Evolutionary conservation across 148 eudicot genomes (phyloP).

Genomic region (Silene uniflora): DNA sequence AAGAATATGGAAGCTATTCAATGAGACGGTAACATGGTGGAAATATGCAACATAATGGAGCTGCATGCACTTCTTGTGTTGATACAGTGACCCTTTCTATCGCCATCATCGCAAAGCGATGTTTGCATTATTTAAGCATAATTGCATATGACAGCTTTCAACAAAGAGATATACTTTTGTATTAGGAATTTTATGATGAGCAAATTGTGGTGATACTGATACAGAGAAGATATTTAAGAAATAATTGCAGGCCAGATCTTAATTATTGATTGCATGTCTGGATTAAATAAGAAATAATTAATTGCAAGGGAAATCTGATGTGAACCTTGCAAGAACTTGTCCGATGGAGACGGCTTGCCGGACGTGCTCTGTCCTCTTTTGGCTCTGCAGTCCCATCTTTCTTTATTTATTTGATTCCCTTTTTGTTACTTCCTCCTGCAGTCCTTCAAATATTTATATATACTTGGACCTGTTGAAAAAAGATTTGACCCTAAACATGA

Average conservation of each 20-base stretch:
- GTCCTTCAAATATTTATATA: background rate
- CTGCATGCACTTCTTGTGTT: background rate
- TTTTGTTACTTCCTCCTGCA: background rate
- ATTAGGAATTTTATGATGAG: background rate
- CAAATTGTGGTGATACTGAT: background rate
- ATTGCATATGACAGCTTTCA: background rate
- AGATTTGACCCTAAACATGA: background rate
- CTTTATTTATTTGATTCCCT: background rate
- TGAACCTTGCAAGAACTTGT: background rate
- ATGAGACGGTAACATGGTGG: background rate
- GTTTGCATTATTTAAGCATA: background rate
- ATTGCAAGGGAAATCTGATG: background rate
- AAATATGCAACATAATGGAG: background rate
- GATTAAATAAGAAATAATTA: background rate
- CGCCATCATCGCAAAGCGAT: background rate
- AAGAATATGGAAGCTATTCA: background rate
- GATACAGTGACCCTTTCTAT: background rate
- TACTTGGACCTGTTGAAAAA: background rate
- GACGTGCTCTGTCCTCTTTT: background rate
- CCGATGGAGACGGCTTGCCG: background rate
- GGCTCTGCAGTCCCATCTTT: background rate
- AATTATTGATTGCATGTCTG: background rate
- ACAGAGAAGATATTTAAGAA: background rate
- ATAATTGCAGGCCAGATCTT: background rate
- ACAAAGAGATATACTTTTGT: conserved; percentile 3